These are phyloP conservation scores for Byssochlamys sp. DNA, from an alignment of 2,329 filamentous ascomycete genomes.

Conservation along the genomic window DNA sequence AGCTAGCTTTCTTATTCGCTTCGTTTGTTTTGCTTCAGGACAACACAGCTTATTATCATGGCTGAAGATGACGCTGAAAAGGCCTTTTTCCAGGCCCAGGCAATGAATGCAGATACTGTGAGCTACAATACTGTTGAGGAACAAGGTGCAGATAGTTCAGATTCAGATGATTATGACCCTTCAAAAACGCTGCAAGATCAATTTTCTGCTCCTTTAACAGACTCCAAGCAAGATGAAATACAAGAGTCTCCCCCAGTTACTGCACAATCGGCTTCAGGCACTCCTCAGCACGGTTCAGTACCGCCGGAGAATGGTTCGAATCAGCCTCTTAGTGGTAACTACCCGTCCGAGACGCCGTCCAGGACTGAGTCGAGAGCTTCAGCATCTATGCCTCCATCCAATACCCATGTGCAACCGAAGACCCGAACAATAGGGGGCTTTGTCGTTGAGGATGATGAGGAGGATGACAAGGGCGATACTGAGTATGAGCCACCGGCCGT, in stretches of 20 bases:
- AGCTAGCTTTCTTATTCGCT: slow-evolving; percentile 1
- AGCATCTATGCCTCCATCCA: slow-evolving; percentile 19
- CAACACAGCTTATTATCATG: slow-evolving; percentile 26
- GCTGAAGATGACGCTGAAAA: slow-evolving; percentile 46
- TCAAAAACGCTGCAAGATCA: slow-evolving; percentile 39
- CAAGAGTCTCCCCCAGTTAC: slow-evolving; percentile 19
- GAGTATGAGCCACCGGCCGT: slow-evolving; percentile 47
- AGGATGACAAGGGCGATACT: slow-evolving; percentile 40
- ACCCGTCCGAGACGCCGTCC: slow-evolving; percentile 24
- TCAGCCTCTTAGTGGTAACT: slow-evolving; percentile 17
- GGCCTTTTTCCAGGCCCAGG: slow-evolving; percentile 44
- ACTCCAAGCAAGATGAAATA: slow-evolving; percentile 19
- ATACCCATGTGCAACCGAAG: slow-evolving; percentile 30
- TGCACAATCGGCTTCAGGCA: slow-evolving; percentile 13
- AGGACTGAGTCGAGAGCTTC: slow-evolving; percentile 26
- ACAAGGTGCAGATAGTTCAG: slow-evolving; percentile 45
- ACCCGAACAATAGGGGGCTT: slow-evolving; percentile 51
- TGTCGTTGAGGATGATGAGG: slow-evolving; percentile 54
- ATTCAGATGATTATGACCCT: slow-evolving; percentile 48
- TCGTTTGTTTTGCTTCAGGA: slow-evolving; percentile 8
- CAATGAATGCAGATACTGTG: slow-evolving; percentile 31
- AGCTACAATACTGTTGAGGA: slow-evolving; percentile 39
- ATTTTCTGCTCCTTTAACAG: slow-evolving; percentile 24
- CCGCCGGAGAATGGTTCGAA: slow-evolving; percentile 20
- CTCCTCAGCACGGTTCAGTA: slow-evolving; percentile 13